These are phyloP conservation scores for Rutidosis leptorrhynchoides DNA, from an alignment of 129 eudicot genomes.

Conservation along the genomic window DNA sequence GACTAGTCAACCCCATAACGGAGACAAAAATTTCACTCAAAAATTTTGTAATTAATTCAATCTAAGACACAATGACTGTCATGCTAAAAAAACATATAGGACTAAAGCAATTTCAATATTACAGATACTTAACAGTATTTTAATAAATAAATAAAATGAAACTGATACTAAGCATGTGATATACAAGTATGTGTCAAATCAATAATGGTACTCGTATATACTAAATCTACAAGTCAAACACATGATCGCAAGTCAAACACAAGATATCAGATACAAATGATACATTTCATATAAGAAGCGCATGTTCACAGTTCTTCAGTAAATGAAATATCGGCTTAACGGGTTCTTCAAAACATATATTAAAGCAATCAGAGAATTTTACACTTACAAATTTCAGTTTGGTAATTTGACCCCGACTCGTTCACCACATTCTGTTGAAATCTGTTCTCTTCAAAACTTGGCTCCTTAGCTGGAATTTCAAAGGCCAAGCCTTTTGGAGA, in stretches of 20 bases:
- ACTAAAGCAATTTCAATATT: background rate
- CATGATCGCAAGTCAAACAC: too few relatives aligned
- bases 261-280: background rate
- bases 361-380: conserved; percentile 5
- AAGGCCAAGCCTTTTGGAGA: conserved; percentile 34
- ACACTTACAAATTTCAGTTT: conserved; percentile 51
- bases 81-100: too few relatives aligned
- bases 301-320: background rate
- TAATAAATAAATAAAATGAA: background rate
- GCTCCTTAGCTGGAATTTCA: conserved; percentile 42
- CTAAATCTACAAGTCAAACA: conserved; percentile 3
- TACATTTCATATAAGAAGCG: background rate
- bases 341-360: background rate
- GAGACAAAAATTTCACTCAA: background rate
- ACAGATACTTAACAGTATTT: background rate
- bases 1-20: background rate
- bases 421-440: conserved; percentile 35
- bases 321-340: background rate
- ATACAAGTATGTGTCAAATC: conserved; percentile 11
- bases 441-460: conserved; percentile 49
- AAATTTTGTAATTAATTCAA: too few relatives aligned
- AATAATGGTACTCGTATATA: background rate
- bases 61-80: too few relatives aligned
- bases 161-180: background rate
- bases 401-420: conserved; percentile 45